phyloP scores from a whole-genome alignment of 139 green algal species.

The Trebouxia sp. region DNA sequence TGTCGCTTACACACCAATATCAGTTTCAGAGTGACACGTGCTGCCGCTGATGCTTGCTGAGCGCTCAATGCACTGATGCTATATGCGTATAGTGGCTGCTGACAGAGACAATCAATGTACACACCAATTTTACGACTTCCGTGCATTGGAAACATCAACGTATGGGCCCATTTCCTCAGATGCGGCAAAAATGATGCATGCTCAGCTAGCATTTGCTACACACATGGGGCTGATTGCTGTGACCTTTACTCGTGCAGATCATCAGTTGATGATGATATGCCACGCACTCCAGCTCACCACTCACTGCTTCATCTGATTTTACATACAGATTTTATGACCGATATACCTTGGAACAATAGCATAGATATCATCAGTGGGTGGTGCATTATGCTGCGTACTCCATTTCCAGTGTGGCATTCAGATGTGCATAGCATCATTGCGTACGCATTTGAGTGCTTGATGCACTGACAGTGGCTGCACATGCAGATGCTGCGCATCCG shows the following conservation, averaged over 20 bases:
- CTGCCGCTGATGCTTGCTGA: slow-evolving; percentile 15
- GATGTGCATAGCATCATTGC: too few relatives aligned
- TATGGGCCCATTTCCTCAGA: slow-evolving; percentile 15
- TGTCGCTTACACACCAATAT: too few relatives aligned
- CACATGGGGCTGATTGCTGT: background rate
- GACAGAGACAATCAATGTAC: slow-evolving; percentile 16
- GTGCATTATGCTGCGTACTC: too few relatives aligned
- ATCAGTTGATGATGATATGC: background rate
- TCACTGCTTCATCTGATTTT: slow-evolving; percentile 20
- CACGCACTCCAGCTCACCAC: background rate
- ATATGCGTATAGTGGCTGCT: slow-evolving; percentile 1
- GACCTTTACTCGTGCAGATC: background rate
- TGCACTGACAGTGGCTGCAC: too few relatives aligned
- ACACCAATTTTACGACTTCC: slow-evolving; percentile 12
- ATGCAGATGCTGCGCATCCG: too few relatives aligned
- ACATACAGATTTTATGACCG: background rate
- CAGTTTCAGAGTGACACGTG: background rate
- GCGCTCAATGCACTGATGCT: slow-evolving; percentile 22
- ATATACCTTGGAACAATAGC: background rate
- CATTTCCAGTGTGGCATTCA: too few relatives aligned
- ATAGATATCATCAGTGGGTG: too few relatives aligned
- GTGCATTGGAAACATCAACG: slow-evolving; percentile 22
- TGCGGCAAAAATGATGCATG: slow-evolving; percentile 4
- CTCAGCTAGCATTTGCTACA: background rate
- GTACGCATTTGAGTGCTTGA: too few relatives aligned